Evolutionary conservation across 1,284 basidiomycete genomes (phyloP), one percentile per base, ranked within the genome.

Genomic region (Veloporphyrellus conicus): DNA sequence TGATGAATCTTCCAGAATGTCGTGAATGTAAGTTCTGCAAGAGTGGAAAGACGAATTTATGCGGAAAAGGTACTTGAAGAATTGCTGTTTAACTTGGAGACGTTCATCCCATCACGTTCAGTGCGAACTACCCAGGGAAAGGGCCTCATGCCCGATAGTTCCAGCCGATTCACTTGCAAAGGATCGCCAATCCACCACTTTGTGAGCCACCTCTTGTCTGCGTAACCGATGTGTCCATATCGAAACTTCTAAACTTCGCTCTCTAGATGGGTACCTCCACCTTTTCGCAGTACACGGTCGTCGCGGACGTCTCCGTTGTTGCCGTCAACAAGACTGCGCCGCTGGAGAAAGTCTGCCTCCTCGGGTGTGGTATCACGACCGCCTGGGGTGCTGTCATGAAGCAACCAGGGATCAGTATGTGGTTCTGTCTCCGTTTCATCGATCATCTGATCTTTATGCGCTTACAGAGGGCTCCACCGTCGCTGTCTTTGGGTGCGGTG

Each of bases 201-300:
- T 61, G 91, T 93, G 56, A 52, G 87, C 72, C 16, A 14, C 23
- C 33, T 22, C 43, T 12, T 3, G 3, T n/a, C 45, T 9, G 7
- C 18, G 27, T 18, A 8, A 12, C n/a, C 10, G 15, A 44, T 22
- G 35, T 10, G 18, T 3, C 32, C 16, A 18, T n/a, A 16, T 6
- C 32, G 7, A 8, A 25, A 16, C 15, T 33, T 35, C 35, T 47
- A n/a, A 45, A 25, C 19, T 35, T 12, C 27, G 9, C 20, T 6
- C 22, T 35, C 43, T 40, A 94, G 91, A 99, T 99, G 96, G 95
- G 95, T 40, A 92, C 88, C 19, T 97, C 94, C 38, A 96, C 95
- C 5, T 99, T 99, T 74, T 94, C 93, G 20, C 94, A 99, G 69
- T 99, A 99, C 76, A 99, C 96, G 11, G 96, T 99, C 48, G 93